These are phyloP conservation scores for Iodosphaeria phyllophila DNA, from an alignment of 2,329 filamentous ascomycete genomes.

Conservation along the genomic window DNA sequence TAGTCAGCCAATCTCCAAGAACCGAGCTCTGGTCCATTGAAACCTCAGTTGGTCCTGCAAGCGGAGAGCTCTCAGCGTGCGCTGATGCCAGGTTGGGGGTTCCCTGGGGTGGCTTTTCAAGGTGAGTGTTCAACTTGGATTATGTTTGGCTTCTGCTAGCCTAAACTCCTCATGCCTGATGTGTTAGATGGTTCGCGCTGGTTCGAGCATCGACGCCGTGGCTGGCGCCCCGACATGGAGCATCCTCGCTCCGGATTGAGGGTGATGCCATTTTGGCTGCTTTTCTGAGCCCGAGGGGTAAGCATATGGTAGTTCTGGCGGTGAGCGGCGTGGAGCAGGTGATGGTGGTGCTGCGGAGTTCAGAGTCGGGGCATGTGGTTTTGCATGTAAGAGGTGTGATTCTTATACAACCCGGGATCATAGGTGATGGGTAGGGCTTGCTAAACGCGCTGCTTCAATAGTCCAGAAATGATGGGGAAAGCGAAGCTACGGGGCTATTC, in stretches of 20 bases:
- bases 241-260: constrained; percentile 43
- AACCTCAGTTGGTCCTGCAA: constrained; percentile 33
- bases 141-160: neutral
- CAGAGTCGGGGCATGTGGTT: constrained; percentile 43
- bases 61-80: constrained; percentile 36
- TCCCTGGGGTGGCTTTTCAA: constrained; percentile 37
- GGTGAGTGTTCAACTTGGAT: constrained; percentile 16
- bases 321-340: constrained; percentile 58
- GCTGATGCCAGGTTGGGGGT: constrained; percentile 39
- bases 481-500: constrained; percentile 36
- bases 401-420: no score
- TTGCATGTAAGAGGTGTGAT: constrained; percentile 34
- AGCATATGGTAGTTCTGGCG: constrained; percentile 60
- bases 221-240: constrained; percentile 77
- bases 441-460: no score
- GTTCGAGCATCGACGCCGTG: constrained; percentile 68
- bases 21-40: constrained; percentile 56
- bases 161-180: constrained; percentile 6
- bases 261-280: constrained; percentile 65
- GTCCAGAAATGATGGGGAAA: constrained; percentile 47
- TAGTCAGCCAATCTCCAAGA: constrained; percentile 45
- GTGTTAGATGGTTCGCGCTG: constrained; percentile 56
- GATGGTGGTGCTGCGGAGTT: constrained; percentile 48
- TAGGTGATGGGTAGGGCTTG: no score
- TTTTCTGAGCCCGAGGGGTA: constrained; percentile 54